These are phyloP conservation scores for Saitozyma podzolica DNA, from an alignment of 768 basidiomycete genomes.

Conservation along the genomic window DNA sequence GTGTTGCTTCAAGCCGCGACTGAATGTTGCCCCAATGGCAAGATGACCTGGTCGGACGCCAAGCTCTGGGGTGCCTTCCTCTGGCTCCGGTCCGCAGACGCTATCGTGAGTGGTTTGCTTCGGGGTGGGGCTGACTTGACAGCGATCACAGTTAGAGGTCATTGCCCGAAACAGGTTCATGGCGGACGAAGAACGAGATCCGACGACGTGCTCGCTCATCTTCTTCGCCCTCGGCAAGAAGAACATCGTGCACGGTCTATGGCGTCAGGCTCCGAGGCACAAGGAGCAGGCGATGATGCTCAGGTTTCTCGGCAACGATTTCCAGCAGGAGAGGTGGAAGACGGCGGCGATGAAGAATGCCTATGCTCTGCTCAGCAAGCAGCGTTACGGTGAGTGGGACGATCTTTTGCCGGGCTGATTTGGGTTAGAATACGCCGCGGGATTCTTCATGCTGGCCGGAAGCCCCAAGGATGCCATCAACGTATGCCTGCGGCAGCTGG, in stretches of 20 bases:
- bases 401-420: neutral
- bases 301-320: conserved; percentile 89
- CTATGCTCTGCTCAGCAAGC: conserved; percentile 84
- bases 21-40: conserved; percentile 67
- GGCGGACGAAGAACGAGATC: conserved; percentile 81
- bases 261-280: conserved; percentile 94
- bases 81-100: conserved; percentile 79
- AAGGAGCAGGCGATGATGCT: conserved; percentile 85
- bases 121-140: neutral
- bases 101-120: conserved; percentile 61
- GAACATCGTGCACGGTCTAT: conserved; percentile 88
- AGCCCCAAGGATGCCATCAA: conserved; percentile 86
- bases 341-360: conserved; percentile 96
- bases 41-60: conserved; percentile 88
- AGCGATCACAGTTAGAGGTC: conserved; percentile 67
- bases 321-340: conserved; percentile 76
- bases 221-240: conserved; percentile 93
- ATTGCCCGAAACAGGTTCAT: conserved; percentile 93
- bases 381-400: conserved; percentile 71
- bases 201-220: conserved; percentile 80
- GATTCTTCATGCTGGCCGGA: conserved; percentile 91
- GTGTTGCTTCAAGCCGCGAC: conserved; percentile 71
- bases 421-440: conserved; percentile 86
- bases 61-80: conserved; percentile 79
- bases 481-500: conserved; percentile 81